Evolutionary conservation across 1,139 yeast species (phyloP), one percentile per base, ranked within the genome.

Genomic region (Wickerhamiella infanticola): DNA sequence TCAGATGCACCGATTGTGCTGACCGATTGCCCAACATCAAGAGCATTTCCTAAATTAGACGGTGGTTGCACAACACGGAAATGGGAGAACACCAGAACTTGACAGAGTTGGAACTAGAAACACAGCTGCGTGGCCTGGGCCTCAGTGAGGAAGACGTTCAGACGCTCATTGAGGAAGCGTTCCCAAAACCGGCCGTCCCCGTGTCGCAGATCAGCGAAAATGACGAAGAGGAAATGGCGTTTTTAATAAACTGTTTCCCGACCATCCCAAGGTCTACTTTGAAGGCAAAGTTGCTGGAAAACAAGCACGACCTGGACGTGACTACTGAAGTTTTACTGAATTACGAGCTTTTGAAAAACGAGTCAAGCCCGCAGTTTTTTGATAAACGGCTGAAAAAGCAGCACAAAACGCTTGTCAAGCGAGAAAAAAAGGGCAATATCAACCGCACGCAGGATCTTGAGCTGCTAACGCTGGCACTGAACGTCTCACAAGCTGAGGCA

Each of bases 321-420:
- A 55, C 58, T 7, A 52, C 55, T 0, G 62, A 59, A 39, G 43
- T 51, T 31, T 49, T 59, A 27, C 51, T 59, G 18, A 58, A 58
- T 43, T 50, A 46, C 40, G 47, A 48, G 18, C 41, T 48, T 3
- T 37, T 57, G 6, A 49, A 53, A 9, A 50, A 50, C 13, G 47
- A 50, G 37, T 7, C 33, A 29, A 40, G 27, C 25, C 37, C 43
- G 13, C 48, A 42, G 35, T 41, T 31, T 35, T 31, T 47, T 26
- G 49, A 44, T 27, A 35, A 37, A 41, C 36, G 51, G 44, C 18
- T 47, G 50, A 5, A 39, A 39, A 35, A 42, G 25, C 39, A 40
- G 35, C 36, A 40, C 37, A 37, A 29, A 25, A 29, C 33, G 40
- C 40, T 42, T 35, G 37, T n/a, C 26, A 23, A 5, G 26, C 35